Conservation (phyloP, 2,329 filamentous ascomycete species). For the Botrytis medusae region DNA sequence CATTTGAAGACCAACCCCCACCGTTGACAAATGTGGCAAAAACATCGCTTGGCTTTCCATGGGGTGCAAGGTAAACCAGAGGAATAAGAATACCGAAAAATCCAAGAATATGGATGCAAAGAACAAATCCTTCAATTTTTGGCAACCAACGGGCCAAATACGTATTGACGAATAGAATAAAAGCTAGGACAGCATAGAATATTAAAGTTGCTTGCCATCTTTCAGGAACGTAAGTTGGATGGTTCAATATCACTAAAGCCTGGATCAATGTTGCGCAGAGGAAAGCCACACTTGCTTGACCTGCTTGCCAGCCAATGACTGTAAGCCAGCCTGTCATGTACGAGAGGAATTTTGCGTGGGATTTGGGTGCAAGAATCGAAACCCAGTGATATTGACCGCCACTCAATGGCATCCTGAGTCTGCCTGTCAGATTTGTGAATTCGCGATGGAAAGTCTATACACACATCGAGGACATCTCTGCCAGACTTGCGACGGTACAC, state of each 20-base stretch:
- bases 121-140: conserved; percentile 45
- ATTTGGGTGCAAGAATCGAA: conserved; percentile 50
- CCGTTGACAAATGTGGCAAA: conserved; percentile 39
- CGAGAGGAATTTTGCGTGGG: conserved; percentile 52
- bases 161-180: conserved; percentile 47
- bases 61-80: conserved; percentile 39
- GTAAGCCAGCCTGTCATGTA: conserved; percentile 52
- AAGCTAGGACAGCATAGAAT: conserved; percentile 43
- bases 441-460: conserved; percentile 18
- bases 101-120: conserved; percentile 47
- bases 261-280: conserved; percentile 48
- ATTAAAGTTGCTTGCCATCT: conserved; percentile 46
- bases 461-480: conserved; percentile 35
- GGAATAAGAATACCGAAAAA: conserved; percentile 47
- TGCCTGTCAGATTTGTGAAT: background rate
- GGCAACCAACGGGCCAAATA: conserved; percentile 43
- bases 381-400: conserved; percentile 61
- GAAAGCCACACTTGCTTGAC: conserved; percentile 44
- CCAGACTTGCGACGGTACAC: conserved; percentile 28
- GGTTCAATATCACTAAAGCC: conserved; percentile 41
- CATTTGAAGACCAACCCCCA: conserved; percentile 37
- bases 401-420: conserved; percentile 49
- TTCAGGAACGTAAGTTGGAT: conserved; percentile 40
- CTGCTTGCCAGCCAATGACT: conserved; percentile 48
- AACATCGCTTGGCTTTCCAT: conserved; percentile 29